A percentile compares a stretch with the other conserved stretches of the same genome.
Conservation (phyloP, 1,284 basidiomycete species). For the Rhodotorula sp. region DNA sequence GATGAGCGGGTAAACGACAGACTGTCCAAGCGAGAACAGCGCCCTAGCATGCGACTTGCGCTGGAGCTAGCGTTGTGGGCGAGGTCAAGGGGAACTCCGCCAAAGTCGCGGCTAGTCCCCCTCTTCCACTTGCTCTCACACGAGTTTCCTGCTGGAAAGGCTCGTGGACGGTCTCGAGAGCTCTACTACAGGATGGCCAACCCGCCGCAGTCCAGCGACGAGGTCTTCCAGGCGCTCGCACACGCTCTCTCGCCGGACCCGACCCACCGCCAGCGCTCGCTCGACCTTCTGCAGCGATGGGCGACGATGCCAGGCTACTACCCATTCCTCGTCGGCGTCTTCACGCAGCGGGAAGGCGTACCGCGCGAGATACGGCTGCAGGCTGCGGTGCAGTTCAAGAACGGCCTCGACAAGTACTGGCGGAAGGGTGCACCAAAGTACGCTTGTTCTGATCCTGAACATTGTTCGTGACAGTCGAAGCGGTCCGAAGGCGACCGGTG, state of each 20-base stretch:
- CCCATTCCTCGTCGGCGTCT: constrained; percentile 31
- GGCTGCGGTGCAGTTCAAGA: constrained; percentile 44
- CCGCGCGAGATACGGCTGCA: constrained; percentile 35
- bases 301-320: constrained; percentile 39
- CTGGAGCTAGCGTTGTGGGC: too few relatives aligned
- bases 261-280: constrained; percentile 16
- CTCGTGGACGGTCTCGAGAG: background rate
- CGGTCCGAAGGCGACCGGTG: too few relatives aligned
- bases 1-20: background rate
- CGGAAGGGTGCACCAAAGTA: constrained; percentile 31
- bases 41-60: background rate
- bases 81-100: too few relatives aligned
- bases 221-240: constrained; percentile 28
- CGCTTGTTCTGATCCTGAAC: background rate
- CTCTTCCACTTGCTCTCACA: background rate
- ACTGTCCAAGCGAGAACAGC: background rate
- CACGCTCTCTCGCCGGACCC: constrained; percentile 34
- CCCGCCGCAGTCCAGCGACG: constrained; percentile 11
- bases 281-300: constrained; percentile 29
- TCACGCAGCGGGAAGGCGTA: constrained; percentile 18
- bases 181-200: background rate
- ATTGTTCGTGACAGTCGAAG: background rate
- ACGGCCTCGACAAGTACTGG: constrained; percentile 45
- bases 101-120: too few relatives aligned
- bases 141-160: too few relatives aligned